These are phyloP conservation scores for Thelonectria rubi DNA, from an alignment of 2,329 filamentous ascomycete species.

Conservation along the genomic window DNA sequence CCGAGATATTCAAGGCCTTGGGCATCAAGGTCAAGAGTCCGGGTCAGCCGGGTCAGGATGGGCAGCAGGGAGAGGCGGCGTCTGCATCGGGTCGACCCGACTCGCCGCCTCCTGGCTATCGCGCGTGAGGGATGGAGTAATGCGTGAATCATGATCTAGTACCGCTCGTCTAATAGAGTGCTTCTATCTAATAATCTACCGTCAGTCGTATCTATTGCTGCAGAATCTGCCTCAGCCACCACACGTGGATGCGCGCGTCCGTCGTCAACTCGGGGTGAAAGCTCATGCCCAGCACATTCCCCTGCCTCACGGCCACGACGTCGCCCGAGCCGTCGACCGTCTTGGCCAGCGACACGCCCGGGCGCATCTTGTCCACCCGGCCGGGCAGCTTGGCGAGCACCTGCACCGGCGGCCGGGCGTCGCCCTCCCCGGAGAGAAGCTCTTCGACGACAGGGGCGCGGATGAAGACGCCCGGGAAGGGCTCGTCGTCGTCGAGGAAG, in stretches of 20 bases:
- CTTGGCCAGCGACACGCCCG: conserved; percentile 50
- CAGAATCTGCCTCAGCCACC: conserved; percentile 84
- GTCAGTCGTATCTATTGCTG: conserved; percentile 24
- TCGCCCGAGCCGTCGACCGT: conserved; percentile 66
- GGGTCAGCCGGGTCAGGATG: neutral
- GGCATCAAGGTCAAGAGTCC: conserved; percentile 21
- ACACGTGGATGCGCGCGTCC: conserved; percentile 87
- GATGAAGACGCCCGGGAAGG: conserved; percentile 89
- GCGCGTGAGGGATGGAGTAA: conserved; percentile 12
- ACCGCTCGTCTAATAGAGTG: conserved; percentile 7
- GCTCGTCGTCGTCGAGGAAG: conserved; percentile 62
- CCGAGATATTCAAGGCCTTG: conserved; percentile 40
- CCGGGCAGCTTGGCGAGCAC: conserved; percentile 62
- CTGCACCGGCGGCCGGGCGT: conserved; percentile 54
- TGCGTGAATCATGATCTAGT: conserved; percentile 2
- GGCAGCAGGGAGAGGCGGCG: neutral
- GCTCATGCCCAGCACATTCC: conserved; percentile 92
- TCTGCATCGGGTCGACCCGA: conserved; percentile 20
- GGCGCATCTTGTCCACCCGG: conserved; percentile 50
- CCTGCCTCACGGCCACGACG: conserved; percentile 89
- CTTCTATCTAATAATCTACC: conserved; percentile 10
- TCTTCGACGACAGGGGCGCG: conserved; percentile 92
- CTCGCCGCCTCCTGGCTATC: conserved; percentile 39
- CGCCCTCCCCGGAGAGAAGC: conserved; percentile 58
- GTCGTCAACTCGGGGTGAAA: conserved; percentile 95